Evolutionary conservation across 208 protist genomes (phyloP), one percentile per base, ranked within the genome.

Genomic region (Leishmania guyanensis): DNA sequence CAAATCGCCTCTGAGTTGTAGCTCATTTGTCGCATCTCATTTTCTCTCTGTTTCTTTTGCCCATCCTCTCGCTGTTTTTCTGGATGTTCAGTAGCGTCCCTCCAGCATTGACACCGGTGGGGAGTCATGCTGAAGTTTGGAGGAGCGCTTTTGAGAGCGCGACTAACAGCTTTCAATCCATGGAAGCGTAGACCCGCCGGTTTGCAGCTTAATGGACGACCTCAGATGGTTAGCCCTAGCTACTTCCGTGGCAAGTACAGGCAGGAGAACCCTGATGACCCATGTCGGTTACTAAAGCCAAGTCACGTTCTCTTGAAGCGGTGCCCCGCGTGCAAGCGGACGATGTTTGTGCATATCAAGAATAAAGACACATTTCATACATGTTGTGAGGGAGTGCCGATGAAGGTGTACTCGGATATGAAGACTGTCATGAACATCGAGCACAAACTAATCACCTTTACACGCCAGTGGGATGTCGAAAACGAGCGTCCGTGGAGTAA

Each of bases 361-460:
- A 81, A 93, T 77, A 88, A 86, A 48, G 78, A 95, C 80, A 77
- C 87, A 48, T 97, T 94, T 79, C 92, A 97, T 76, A 96, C 90
- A n/a, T 97, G 94, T 76, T 97, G 94, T 68, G 94, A 97, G 72
- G 94, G 94, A 0, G 83, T 89, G 0, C 66, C 86, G 17, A 96
- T 97, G 94, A 94, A 92, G 60, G 64, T 91, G 4, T 93, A 86
- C 62, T 79, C 91, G 17, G 88, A 97, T 75, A 97, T 97, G 94
- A 73, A 86, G 75, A 88, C 86, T 4, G 94, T 96, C n/a, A 95
- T 97, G 91, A 89, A 91, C 68, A 69, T 87, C 0, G 92, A 97
- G 79, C 92, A 92, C 0, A 92, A 89, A 77, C 53, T 97, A 26
- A 51, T 92, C 26, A 54, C 77, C 2, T 79, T 86, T 9, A 89